Base-by-base conservation (phyloP, 2,329 filamentous ascomycete genomes). In the Hymenotorrendiella dingleyae region DNA sequence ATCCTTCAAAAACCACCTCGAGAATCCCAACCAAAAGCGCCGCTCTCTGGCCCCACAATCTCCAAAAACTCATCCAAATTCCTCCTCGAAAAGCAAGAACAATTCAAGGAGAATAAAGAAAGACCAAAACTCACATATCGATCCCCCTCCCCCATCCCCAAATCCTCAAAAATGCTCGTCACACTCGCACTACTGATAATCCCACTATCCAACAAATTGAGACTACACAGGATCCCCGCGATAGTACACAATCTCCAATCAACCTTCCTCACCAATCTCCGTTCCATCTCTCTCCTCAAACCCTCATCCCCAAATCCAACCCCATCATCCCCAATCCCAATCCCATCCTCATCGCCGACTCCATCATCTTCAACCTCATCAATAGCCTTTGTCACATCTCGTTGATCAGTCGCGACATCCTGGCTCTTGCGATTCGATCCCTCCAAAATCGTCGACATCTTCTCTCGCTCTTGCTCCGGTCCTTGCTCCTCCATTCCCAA, bases 171-270 rank as follows among this genome's bases (percentile, higher is more conserved):
- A 76, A 86, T 83, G 29, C 48, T 79, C 0, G 82, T 86, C 8
- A 86, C 82, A 1, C 80, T 79, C 0, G 82, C 83, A 6, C 75
- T 80, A 1, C 77, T 81, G 43, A 86, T 80, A 52, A 86, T 81
- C 29, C 80, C 81, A 36, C 74, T 78, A 64, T 86, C 82, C 11
- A 86, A 69, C 10, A 87, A 66, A 58, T 86, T 82, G 45, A 86
- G 69, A 49, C 74, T 79, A 64, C 80, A 85, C 3, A 86, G 65
- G n/a, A 86, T 71, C 1, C 81, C 81, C 1, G 81, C 81, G 49
- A 87, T 85, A 20, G 74, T 81, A 63, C 82, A 86, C 3, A 86
- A 67, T 19, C 82, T 73, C 33, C 84, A 55, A 57, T 86, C 82
- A 40, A 84, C 71, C 60, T 84, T 85, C 46, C 72, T 66, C 14